These are phyloP conservation scores for Lonicera japonica DNA, from an alignment of 129 eudicot genomes.

Conservation along the genomic window DNA sequence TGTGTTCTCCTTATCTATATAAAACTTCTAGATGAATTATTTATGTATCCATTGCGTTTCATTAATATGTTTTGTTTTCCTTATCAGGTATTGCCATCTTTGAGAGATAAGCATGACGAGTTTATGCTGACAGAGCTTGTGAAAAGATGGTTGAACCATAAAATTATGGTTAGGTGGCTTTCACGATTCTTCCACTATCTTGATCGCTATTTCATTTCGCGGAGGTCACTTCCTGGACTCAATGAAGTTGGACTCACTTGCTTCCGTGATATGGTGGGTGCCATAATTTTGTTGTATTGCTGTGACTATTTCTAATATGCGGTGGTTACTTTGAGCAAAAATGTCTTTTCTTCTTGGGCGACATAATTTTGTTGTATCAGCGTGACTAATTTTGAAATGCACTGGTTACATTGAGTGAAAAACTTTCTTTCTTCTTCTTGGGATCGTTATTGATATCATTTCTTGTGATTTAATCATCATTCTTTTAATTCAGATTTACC, in stretches of 20 bases:
- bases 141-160: slow-evolving; percentile 55
- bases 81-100: slow-evolving; percentile 45
- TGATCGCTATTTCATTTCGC: slow-evolving; percentile 59
- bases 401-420: not conserved
- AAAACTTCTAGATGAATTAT: not conserved
- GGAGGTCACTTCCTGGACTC: slow-evolving; percentile 52
- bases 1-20: not conserved
- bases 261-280: slow-evolving; percentile 60
- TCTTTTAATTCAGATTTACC: slow-evolving; percentile 47
- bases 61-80: not conserved
- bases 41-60: not conserved
- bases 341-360: slow-evolving; percentile 14
- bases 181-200: slow-evolving; percentile 54
- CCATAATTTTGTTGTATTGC: not conserved
- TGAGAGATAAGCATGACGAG: slow-evolving; percentile 53
- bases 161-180: slow-evolving; percentile 71
- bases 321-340: not conserved
- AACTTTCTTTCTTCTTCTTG: slow-evolving; percentile 1
- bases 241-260: slow-evolving; percentile 68
- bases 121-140: slow-evolving; percentile 59
- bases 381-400: not conserved
- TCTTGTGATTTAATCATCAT: not conserved
- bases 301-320: not conserved
- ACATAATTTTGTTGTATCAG: not conserved
- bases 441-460: not conserved